These are phyloP conservation scores for Naganishia liquefaciens DNA, from an alignment of 1,284 basidiomycete species.

Conservation along the genomic window DNA sequence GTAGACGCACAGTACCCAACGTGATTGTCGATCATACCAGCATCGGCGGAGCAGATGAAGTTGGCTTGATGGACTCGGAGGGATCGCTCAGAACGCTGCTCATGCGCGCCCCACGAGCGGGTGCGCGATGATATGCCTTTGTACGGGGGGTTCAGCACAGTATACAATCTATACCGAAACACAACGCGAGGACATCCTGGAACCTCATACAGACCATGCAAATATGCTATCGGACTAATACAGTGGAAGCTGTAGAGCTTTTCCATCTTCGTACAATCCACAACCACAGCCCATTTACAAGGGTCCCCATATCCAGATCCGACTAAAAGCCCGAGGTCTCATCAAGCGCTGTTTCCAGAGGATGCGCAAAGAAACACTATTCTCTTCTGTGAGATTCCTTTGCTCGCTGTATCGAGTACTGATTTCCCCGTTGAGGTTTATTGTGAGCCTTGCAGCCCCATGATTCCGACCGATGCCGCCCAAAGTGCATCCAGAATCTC, in stretches of 20 bases:
- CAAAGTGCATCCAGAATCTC: slow-evolving; percentile 50
- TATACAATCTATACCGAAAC: slow-evolving; percentile 3
- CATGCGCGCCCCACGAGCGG: too few relatives aligned
- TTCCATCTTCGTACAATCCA: not conserved
- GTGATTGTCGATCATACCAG: slow-evolving; percentile 50
- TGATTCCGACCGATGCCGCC: slow-evolving; percentile 50
- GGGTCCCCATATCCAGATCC: not conserved
- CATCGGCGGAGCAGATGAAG: slow-evolving; percentile 53
- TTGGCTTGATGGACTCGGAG: slow-evolving; percentile 49
- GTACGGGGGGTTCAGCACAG: not conserved
- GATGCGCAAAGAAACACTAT: slow-evolving; percentile 16
- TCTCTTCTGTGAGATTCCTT: not conserved
- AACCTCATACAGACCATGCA: slow-evolving; percentile 1
- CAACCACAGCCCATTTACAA: not conserved
- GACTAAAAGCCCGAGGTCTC: not conserved
- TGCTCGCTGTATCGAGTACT: not conserved
- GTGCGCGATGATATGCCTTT: not conserved
- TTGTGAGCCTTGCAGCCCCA: slow-evolving; percentile 41
- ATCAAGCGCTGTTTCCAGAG: not conserved
- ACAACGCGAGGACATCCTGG: not conserved
- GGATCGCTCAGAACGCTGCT: slow-evolving; percentile 36
- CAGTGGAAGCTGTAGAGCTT: not conserved
- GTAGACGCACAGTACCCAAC: slow-evolving; percentile 54
- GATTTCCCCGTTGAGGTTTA: not conserved
- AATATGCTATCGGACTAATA: slow-evolving; percentile 6